Evolutionary conservation across 2,329 filamentous ascomycete genomes (phyloP), one percentile per base, ranked within the genome.

Genomic region (Talaromyces amestolkiae): DNA sequence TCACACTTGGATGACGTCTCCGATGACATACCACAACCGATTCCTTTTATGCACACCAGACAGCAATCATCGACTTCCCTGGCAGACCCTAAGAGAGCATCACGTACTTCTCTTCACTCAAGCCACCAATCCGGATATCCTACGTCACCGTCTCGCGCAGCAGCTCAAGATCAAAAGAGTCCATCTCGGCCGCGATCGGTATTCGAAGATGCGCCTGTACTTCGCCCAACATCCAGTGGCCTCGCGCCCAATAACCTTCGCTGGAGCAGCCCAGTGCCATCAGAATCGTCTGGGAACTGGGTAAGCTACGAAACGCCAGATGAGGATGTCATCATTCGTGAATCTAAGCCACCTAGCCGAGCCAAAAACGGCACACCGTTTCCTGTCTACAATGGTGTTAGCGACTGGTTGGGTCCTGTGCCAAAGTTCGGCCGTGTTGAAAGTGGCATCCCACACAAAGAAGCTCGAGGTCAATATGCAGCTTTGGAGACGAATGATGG

Each of bases 41-140:
- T 97, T 59, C 89, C 93, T 0, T 97, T 96, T 77, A 86, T 91
- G 78, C 89, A 95, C 73, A 96, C 91, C 0, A 87, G 93, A 39
- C 83, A 81, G 17, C 81, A 85, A 56, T 91, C 88, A 2, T 83
- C 85, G 1, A 49, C 33, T 9, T 51, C 51, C 19, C 13, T 51
- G 8, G 43, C 27, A 13, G 27, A 58, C 5, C 8, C 80, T 24
- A 78, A 82, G 19, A 77, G 77, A 17, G 76, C 83, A 17, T 76
- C 83, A 10, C 84, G 85, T 66, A 81, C 81, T 39, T 78, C 80
- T 53, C 84, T 86, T 1, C 78, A 78, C 66, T 68, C 72, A 66
- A 64, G 78, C 68, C 70, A 65, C 33, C 70, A 68, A 59, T 76
- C 73, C 11, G 47, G 17, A 31, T 13, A 33, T 47, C 66, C 75